A percentile compares a stretch with the other conserved stretches of the same genome.
These are phyloP conservation scores for Pyricularia sp. DNA, from an alignment of 2,329 filamentous ascomycete genomes.

Conservation along the genomic window DNA sequence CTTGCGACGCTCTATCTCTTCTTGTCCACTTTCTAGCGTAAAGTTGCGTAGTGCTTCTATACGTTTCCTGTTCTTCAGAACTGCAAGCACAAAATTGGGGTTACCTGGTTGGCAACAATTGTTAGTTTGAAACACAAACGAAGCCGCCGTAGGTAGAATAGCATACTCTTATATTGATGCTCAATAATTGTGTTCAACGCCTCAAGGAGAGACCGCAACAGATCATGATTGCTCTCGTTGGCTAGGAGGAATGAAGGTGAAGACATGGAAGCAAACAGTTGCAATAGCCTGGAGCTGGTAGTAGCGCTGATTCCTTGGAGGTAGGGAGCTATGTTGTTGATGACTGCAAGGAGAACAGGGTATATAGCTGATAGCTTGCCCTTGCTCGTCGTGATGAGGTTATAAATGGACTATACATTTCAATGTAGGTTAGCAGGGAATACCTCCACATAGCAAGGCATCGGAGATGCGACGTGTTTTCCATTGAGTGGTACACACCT, in stretches of 20 bases:
- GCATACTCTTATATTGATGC: slow-evolving; percentile 66
- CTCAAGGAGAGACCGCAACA: slow-evolving; percentile 72
- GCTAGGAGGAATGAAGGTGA: slow-evolving; percentile 83
- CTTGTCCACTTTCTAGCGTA: slow-evolving; percentile 81
- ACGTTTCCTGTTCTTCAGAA: slow-evolving; percentile 66
- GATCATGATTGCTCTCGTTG: slow-evolving; percentile 77
- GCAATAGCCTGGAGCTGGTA: slow-evolving; percentile 69
- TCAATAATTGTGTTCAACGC: slow-evolving; percentile 84
- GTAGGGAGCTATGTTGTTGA: slow-evolving; percentile 86
- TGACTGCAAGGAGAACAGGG: slow-evolving; percentile 77
- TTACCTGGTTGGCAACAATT: slow-evolving; percentile 45
- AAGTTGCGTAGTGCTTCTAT: slow-evolving; percentile 80
- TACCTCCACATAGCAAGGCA: slow-evolving; percentile 10
- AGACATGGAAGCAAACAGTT: slow-evolving; percentile 85
- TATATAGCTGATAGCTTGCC: slow-evolving; percentile 85
- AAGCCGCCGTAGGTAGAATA: no score
- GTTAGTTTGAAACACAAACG: neutral
- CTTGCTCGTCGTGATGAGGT: slow-evolving; percentile 79
- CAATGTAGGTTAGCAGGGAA: neutral
- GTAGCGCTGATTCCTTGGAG: slow-evolving; percentile 62
- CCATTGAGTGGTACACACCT: slow-evolving; percentile 40
- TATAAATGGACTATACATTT: slow-evolving; percentile 63
- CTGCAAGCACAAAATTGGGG: slow-evolving; percentile 63
- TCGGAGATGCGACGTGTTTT: neutral
- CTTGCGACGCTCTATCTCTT: slow-evolving; percentile 74